Evolutionary conservation across 2,329 filamentous ascomycete genomes (phyloP).

Genomic region (Paecilomyces formosus): DNA sequence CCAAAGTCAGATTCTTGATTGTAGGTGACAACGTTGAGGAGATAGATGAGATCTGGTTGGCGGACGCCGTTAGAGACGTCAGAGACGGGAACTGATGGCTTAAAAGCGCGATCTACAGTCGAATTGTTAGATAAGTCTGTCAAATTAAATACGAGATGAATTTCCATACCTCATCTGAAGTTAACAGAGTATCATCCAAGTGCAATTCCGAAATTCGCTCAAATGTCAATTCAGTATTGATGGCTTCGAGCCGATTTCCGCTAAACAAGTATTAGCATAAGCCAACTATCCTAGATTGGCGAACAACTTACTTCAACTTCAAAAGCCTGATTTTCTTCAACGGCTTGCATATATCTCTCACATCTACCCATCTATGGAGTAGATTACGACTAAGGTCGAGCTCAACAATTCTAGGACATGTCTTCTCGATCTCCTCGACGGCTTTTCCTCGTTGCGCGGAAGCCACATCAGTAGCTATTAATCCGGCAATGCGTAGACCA

Average conservation of each 20-base stretch:
- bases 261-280: conserved; percentile 36
- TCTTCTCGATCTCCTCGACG: conserved; percentile 44
- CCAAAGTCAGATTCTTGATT: conserved; percentile 42
- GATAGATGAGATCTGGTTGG: conserved; percentile 27
- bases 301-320: conserved; percentile 58
- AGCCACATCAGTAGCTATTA: conserved; percentile 18
- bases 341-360: conserved; percentile 64
- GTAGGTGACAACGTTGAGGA: conserved; percentile 20
- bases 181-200: conserved; percentile 59
- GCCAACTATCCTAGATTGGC: conserved; percentile 2
- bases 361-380: conserved; percentile 58
- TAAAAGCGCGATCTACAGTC: conserved; percentile 25
- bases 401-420: conserved; percentile 57
- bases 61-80: conserved; percentile 25
- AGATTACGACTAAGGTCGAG: conserved; percentile 82
- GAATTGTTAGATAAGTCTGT: conserved; percentile 4
- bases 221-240: conserved; percentile 38
- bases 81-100: conserved; percentile 27
- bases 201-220: conserved; percentile 52
- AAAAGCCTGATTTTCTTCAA: conserved; percentile 60
- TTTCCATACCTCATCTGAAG: conserved; percentile 56
- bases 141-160: neutral
- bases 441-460: conserved; percentile 16
- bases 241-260: conserved; percentile 59
- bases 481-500: conserved; percentile 54